Base-by-base conservation (phyloP, 768 basidiomycete species). In the Lepiota venenata region DNA sequence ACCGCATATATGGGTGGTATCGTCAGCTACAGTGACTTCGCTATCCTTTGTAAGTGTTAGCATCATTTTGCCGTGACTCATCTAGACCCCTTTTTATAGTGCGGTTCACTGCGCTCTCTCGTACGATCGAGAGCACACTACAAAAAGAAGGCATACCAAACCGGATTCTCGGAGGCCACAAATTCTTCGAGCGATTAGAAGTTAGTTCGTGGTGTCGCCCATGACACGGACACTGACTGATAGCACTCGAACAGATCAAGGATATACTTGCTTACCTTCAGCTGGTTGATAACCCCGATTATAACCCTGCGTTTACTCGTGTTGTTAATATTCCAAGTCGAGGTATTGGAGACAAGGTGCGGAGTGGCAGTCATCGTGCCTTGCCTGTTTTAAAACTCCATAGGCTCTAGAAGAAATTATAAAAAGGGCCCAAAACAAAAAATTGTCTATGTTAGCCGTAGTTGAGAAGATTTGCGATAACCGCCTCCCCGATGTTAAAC, bases 131-230 rank as follows among this genome's bases (percentile, higher is more conserved):
- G 69, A 78, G 76, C 12, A 84, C 86, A 0, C 68, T 96, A 20
- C 90, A 91, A 63, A 84, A 80, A 57, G 82, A 85, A 58, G 81
- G 83, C n/a, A 88, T 96, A 37, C 91, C 91, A 1, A 82, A 79
- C 60, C 72, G 82, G 54, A 79, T 94, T 46, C 76, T 94, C 2
- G 86, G 83, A 18, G 91, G 91, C 0, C 87, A 88, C 63, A 88
- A 85, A 63, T 93, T 93, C 76, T 94, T 94, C 61, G 90, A 93
- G 58, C 82, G 91, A 15, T 65, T 82, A 62, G 92, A 93, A 76
- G 87, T 84, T 40, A 45, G 72, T 59, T 10, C 27, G 8, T 22
- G 14, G 35, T 37, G 25, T n/a, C 36, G 37, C 32, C 20, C 25
- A 38, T 32, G 58, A 20, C 18, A 16, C 39, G 37, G 16, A 27